phyloP scores from a whole-genome alignment of 2,329 filamentous ascomycete genomes.

The Aspergillus flavus region DNA sequence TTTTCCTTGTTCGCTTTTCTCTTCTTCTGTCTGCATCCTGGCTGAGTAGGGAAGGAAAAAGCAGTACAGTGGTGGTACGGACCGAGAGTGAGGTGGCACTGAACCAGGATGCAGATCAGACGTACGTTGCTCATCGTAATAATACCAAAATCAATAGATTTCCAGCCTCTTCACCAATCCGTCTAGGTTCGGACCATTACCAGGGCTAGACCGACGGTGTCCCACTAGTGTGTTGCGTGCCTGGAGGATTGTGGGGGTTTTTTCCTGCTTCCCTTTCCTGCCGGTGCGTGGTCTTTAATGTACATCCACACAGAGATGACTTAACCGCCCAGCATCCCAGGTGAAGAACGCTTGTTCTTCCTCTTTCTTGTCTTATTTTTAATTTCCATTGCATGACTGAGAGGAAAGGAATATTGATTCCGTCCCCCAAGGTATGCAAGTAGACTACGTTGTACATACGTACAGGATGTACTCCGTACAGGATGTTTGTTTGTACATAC shows the following conservation, averaged over 20 bases:
- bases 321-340: too few relatives aligned
- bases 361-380: background rate
- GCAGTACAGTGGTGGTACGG: background rate
- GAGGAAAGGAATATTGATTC: too few relatives aligned
- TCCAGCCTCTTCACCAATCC: conserved; percentile 7
- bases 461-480: too few relatives aligned
- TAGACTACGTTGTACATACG: too few relatives aligned
- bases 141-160: background rate
- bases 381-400: background rate
- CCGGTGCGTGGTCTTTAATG: conserved; percentile 21
- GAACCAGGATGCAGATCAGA: conserved; percentile 4
- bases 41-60: background rate
- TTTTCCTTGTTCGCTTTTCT: background rate
- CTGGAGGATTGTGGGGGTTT: conserved; percentile 17
- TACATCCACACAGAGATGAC: background rate
- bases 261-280: background rate
- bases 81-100: background rate
- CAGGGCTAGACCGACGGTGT: conserved; percentile 30
- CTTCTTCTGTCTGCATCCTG: background rate
- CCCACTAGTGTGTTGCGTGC: conserved; percentile 21
- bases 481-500: too few relatives aligned
- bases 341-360: too few relatives aligned
- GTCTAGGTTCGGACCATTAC: conserved; percentile 27
- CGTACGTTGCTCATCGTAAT: conserved; percentile 24
- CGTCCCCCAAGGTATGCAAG: too few relatives aligned